Base-by-base conservation (phyloP, 2,329 filamentous ascomycete species). In the Aspergillus sp. region DNA sequence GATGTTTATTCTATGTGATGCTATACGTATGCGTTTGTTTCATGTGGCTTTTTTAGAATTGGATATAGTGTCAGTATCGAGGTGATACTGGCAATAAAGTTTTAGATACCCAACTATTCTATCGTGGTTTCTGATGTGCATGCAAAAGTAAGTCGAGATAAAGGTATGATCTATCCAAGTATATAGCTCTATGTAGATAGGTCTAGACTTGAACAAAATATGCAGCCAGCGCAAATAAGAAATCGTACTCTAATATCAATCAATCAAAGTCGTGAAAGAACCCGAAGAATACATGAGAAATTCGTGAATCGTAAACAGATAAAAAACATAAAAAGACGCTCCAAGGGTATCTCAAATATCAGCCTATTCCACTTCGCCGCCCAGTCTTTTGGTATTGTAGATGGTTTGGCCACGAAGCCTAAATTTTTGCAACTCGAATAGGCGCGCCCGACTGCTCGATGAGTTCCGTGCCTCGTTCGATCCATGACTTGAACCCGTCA, bases 401-500 rank as follows among this genome's bases (percentile, higher is more conserved):
- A 30, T 34, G 42, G 19, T 30, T 44, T 11, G 37, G 22, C 49
- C 22, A 33, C 12, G 34, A 40, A 33, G 46, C 41, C 56, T 61
- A 71, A 51, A 63, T 62, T 54, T 69, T 72, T 30, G 68, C 65
- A 30, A 69, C 59, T 40, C 65, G 70, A 51, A 60, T 63, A 11
- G 68, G 70, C 9, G 73, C 75, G 24, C 75, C 76, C 9, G 76
- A 73, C 60, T 76, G 66, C 49, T 71, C 68, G 34, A 79, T 74
- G 45, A 79, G 66, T 17, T 72, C 69, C 22, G 66, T 68, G 3
- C 77, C 77, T 15, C 68, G 66, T 5, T 67, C 66, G 64, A 79
- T 73, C 77, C 77, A 80, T 11, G 42, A 41, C 17, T 71, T 57
- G 64, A 78, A 80, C 30, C 77, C 77, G 0, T 69, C 67, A 24